phyloP scores from a whole-genome alignment of 106 monocot species.

The Iris macrosiphon region DNA sequence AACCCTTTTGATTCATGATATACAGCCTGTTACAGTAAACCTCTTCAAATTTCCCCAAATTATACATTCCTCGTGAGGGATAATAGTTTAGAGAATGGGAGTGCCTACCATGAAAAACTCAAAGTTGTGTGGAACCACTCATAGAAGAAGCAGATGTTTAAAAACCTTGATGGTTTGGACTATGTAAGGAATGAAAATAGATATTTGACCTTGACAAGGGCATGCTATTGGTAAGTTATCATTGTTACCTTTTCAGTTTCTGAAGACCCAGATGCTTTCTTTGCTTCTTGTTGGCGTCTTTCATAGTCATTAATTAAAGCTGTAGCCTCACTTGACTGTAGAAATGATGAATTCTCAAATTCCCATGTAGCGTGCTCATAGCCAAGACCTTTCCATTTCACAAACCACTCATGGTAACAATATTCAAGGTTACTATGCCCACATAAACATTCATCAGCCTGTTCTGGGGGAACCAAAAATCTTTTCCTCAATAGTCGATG shows the following conservation, averaged over 20 bases:
- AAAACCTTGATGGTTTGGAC: too few species aligned
- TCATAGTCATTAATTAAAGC: slow-evolving; percentile 46
- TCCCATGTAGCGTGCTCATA: slow-evolving; percentile 86
- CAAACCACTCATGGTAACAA: slow-evolving; percentile 60
- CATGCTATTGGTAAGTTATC: too few species aligned
- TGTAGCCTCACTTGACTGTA: slow-evolving; percentile 26
- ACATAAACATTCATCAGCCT: slow-evolving; percentile 37
- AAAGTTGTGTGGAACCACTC: too few species aligned
- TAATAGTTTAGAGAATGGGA: too few species aligned
- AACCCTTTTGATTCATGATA: not conserved
- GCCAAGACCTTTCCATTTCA: slow-evolving; percentile 70
- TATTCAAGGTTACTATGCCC: slow-evolving; percentile 12
- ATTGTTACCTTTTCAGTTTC: slow-evolving; percentile 38
- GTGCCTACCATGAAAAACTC: too few species aligned
- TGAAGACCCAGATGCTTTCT: slow-evolving; percentile 20
- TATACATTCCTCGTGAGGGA: too few species aligned
- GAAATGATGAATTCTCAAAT: slow-evolving; percentile 46
- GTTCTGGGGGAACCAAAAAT: slow-evolving; percentile 29
- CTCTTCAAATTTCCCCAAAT: too few species aligned
- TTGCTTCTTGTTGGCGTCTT: slow-evolving; percentile 25
- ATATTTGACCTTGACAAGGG: too few species aligned
- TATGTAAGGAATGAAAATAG: too few species aligned
- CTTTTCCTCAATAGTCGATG: slow-evolving; percentile 58
- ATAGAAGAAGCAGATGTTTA: too few species aligned
- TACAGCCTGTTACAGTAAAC: too few species aligned